Conservation (phyloP, 1,284 basidiomycete species). For the Heterobasidion annosum region DNA sequence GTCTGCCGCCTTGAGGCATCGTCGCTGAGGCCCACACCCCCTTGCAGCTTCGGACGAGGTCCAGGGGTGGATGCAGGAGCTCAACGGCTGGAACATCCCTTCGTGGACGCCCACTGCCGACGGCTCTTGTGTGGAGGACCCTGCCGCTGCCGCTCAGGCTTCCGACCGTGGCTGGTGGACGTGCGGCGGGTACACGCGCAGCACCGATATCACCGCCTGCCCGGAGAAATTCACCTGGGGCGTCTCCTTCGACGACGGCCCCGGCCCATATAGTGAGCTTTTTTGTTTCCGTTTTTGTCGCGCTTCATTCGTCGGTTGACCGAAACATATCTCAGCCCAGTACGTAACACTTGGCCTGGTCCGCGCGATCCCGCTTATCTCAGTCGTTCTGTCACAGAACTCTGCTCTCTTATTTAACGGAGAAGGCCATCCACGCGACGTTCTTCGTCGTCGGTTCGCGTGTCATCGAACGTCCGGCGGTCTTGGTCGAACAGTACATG, state of each 20-base stretch:
- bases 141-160: constrained; percentile 49
- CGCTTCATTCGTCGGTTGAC: constrained; percentile 1
- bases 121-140: constrained; percentile 58
- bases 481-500: constrained; percentile 83
- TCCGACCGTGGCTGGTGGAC: constrained; percentile 75
- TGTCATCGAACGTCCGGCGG: constrained; percentile 69
- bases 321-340: constrained; percentile 32
- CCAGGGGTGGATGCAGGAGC: constrained; percentile 65
- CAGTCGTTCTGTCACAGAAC: constrained; percentile 29
- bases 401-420: constrained; percentile 60
- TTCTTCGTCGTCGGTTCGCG: constrained; percentile 94
- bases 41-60: constrained; percentile 52
- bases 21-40: neutral
- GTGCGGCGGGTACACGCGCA: constrained; percentile 75
- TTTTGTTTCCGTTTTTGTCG: constrained; percentile 3
- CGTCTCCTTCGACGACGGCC: constrained; percentile 81
- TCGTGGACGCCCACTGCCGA: constrained; percentile 47
- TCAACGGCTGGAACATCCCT: constrained; percentile 67
- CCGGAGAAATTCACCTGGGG: constrained; percentile 79
- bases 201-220: constrained; percentile 63
- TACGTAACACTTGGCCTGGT: constrained; percentile 9
- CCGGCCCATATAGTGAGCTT: constrained; percentile 67
- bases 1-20: neutral
- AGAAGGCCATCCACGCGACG: constrained; percentile 66
- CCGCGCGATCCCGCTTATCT: constrained; percentile 7